These are phyloP conservation scores for Dendrobium officinale DNA, from an alignment of 106 monocot species.

Conservation along the genomic window DNA sequence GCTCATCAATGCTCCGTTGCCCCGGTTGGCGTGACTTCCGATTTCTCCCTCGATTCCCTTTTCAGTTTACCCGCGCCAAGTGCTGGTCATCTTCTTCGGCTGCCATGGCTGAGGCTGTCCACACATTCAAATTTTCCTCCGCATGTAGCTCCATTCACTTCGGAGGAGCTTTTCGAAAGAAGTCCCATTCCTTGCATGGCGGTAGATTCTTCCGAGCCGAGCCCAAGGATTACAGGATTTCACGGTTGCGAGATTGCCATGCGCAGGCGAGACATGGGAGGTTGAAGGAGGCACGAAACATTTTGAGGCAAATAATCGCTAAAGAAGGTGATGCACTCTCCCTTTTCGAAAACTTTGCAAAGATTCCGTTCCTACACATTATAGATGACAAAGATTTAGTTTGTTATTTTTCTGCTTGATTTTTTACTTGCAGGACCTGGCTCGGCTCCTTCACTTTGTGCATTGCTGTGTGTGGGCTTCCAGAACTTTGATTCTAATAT, in stretches of 20 bases:
- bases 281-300: conserved; percentile 15
- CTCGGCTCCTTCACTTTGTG: conserved; percentile 45
- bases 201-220: not conserved
- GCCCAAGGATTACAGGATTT: conserved; percentile 8
- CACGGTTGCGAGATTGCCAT: conserved; percentile 14
- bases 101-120: not conserved
- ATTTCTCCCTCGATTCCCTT: not conserved
- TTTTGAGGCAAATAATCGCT: conserved; percentile 17
- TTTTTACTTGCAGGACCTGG: conserved; percentile 32
- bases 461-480: conserved; percentile 31
- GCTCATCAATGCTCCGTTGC: conserved; percentile 18
- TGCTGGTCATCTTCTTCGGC: not conserved
- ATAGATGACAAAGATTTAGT: not conserved
- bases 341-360: not conserved
- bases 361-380: not conserved
- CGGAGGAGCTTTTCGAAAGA: not conserved
- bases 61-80: not conserved
- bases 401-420: not conserved
- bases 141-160: not conserved
- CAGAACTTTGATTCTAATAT: conserved; percentile 16
- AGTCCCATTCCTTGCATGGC: not conserved
- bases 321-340: conserved; percentile 19
- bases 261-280: conserved; percentile 19
- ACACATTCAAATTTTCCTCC: not conserved
- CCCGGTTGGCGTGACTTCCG: not conserved